These are phyloP conservation scores for Podaxis mareebaensis DNA, from an alignment of 768 basidiomycete genomes.

Conservation along the genomic window DNA sequence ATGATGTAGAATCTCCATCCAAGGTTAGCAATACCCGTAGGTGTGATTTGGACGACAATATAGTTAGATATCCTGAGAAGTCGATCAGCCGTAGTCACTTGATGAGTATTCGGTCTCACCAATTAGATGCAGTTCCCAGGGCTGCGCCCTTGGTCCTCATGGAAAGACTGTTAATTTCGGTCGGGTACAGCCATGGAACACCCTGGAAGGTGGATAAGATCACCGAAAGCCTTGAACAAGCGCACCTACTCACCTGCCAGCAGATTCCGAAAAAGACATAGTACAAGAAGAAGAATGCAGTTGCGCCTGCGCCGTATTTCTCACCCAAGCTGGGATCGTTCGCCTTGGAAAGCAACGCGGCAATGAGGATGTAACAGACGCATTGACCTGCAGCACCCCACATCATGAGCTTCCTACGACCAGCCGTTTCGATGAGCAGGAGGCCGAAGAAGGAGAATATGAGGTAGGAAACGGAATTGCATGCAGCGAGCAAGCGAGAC, in stretches of 20 bases:
- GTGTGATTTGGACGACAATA: slow-evolving; percentile 51
- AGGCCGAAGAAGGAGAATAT: slow-evolving; percentile 48
- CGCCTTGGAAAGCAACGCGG: slow-evolving; percentile 39
- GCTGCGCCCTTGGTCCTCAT: slow-evolving; percentile 55
- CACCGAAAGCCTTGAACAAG: neutral
- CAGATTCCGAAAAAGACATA: slow-evolving; percentile 53
- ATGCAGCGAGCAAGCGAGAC: slow-evolving; percentile 48
- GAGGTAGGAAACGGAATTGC: slow-evolving; percentile 53
- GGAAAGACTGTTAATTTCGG: slow-evolving; percentile 49
- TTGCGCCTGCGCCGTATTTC: slow-evolving; percentile 44
- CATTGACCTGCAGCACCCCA: slow-evolving; percentile 53
- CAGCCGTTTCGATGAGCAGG: slow-evolving; percentile 47
- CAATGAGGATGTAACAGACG: slow-evolving; percentile 46
- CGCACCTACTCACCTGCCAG: slow-evolving; percentile 42
- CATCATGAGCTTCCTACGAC: slow-evolving; percentile 53
- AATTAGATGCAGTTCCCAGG: slow-evolving; percentile 48
- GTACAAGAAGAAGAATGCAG: slow-evolving; percentile 51
- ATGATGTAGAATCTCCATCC: slow-evolving; percentile 53
- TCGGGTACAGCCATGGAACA: slow-evolving; percentile 52
- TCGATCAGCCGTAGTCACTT: neutral
- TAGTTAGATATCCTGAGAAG: slow-evolving; percentile 48
- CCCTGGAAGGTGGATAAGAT: slow-evolving; percentile 28
- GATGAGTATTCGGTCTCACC: slow-evolving; percentile 26
- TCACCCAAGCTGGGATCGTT: slow-evolving; percentile 30
- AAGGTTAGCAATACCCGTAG: slow-evolving; percentile 43